These are phyloP conservation scores for Taiwanofungus camphoratus DNA, from an alignment of 1,284 basidiomycete species.

Conservation along the genomic window DNA sequence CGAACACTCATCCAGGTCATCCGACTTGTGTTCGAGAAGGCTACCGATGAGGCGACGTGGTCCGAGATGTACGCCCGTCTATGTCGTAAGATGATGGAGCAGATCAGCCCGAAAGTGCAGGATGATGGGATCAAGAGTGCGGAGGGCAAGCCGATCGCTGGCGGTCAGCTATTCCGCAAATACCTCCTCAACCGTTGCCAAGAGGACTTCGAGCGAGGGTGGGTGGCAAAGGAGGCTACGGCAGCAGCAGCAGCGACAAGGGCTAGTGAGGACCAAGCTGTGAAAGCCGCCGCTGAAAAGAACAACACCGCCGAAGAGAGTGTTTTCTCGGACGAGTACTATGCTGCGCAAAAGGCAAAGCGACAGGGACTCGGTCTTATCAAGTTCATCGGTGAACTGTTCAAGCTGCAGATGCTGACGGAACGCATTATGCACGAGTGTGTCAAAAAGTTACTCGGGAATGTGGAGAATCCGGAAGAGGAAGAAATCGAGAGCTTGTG, in stretches of 20 bases:
- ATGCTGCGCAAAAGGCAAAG: conserved; percentile 94
- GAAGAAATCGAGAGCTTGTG: conserved; percentile 96
- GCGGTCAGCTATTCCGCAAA: conserved; percentile 83
- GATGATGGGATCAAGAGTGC: conserved; percentile 79
- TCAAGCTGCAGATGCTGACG: conserved; percentile 76
- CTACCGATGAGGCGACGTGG: conserved; percentile 85
- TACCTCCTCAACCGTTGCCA: conserved; percentile 68
- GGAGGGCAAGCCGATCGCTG: conserved; percentile 82
- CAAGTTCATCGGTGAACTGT: conserved; percentile 96
- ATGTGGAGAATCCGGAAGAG: conserved; percentile 92
- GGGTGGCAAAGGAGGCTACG: conserved; percentile 51
- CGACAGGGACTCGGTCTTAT: conserved; percentile 95
- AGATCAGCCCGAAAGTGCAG: conserved; percentile 78
- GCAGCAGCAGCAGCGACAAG: conserved; percentile 23
- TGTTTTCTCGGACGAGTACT: conserved; percentile 91
- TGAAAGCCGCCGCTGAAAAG: conserved; percentile 55
- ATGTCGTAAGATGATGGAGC: conserved; percentile 74
- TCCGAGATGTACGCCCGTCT: conserved; percentile 96
- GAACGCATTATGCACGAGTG: conserved; percentile 80
- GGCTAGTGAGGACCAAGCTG: conserved; percentile 47
- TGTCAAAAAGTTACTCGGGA: conserved; percentile 89
- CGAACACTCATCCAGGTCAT: conserved; percentile 94
- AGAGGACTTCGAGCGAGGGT: conserved; percentile 86
- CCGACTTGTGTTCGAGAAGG: conserved; percentile 94
- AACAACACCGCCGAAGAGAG: conserved; percentile 46